These are phyloP conservation scores for Sisymbrium altissimum DNA, from an alignment of 345 rosid species.

Conservation along the genomic window DNA sequence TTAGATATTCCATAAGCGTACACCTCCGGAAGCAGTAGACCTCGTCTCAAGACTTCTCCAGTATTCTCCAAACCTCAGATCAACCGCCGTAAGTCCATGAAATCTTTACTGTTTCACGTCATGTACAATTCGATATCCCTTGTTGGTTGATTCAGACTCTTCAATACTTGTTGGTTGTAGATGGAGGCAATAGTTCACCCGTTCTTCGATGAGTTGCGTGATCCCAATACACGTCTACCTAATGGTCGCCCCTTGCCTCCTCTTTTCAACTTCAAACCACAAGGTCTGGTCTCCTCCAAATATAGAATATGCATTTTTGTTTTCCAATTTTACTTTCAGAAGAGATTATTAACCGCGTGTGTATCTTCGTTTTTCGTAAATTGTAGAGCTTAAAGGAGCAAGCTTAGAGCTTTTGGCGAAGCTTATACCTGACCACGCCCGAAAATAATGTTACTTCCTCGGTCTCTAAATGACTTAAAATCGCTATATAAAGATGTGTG, in stretches of 20 bases:
- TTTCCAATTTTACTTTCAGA: neutral
- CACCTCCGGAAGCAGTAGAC: constrained; percentile 69
- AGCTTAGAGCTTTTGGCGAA: constrained; percentile 38
- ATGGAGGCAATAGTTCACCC: constrained; percentile 62
- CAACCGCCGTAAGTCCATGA: constrained; percentile 51
- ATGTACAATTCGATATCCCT: neutral
- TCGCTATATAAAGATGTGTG: neutral
- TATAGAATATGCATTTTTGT: neutral
- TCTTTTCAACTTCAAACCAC: constrained; percentile 49
- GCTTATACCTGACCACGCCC: constrained; percentile 45
- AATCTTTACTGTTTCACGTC: neutral
- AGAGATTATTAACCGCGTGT: neutral
- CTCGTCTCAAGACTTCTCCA: constrained; percentile 63
- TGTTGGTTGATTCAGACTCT: neutral
- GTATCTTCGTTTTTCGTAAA: neutral
- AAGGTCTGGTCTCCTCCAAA: constrained; percentile 27
- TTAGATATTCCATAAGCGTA: constrained; percentile 65
- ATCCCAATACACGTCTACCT: constrained; percentile 66
- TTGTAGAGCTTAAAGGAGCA: constrained; percentile 50
- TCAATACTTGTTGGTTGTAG: constrained; percentile 4
- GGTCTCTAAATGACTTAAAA: neutral
- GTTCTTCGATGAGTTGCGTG: constrained; percentile 79
- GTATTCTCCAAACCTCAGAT: constrained; percentile 61
- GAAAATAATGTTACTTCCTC: constrained; percentile 35
- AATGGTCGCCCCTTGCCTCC: constrained; percentile 79